Conservation (phyloP, 495 filamentous ascomycete species). For the Niebla homalea region DNA sequence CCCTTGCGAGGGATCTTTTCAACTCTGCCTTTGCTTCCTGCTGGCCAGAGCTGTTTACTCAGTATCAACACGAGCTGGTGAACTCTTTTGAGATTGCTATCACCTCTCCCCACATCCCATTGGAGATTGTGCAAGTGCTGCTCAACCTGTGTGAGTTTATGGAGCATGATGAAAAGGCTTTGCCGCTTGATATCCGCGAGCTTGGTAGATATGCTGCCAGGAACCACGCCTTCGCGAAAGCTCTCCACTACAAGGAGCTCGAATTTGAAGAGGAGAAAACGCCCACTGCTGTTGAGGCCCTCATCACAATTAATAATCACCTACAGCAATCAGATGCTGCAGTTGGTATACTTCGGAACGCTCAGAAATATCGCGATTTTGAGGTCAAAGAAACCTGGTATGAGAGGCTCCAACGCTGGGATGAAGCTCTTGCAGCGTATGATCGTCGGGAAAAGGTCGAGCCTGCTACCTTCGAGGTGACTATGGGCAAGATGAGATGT, state of each 20-base stretch:
- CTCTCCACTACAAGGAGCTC: slow-evolving; percentile 95
- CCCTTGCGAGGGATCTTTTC: slow-evolving; percentile 84
- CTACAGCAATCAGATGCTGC: slow-evolving; percentile 95
- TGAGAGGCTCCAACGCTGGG: slow-evolving; percentile 95
- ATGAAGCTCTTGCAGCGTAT: slow-evolving; percentile 90
- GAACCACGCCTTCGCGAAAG: slow-evolving; percentile 96
- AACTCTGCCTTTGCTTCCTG: slow-evolving; percentile 98
- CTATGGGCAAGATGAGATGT: slow-evolving; percentile 99
- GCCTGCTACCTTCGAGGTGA: slow-evolving; percentile 69
- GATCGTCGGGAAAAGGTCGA: slow-evolving; percentile 64
- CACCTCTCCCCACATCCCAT: slow-evolving; percentile 81
- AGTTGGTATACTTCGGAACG: slow-evolving; percentile 89
- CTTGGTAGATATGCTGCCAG: slow-evolving; percentile 85
- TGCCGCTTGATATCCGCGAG: slow-evolving; percentile 91
- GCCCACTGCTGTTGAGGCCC: slow-evolving; percentile 83
- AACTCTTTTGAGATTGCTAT: slow-evolving; percentile 90
- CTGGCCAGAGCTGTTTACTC: slow-evolving; percentile 94
- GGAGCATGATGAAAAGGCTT: slow-evolving; percentile 97
- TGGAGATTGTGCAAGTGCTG: slow-evolving; percentile 85
- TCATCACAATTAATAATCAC: slow-evolving; percentile 98
- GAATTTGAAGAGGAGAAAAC: slow-evolving; percentile 97
- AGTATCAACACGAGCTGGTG: slow-evolving; percentile 89
- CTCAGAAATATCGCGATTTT: slow-evolving; percentile 85
- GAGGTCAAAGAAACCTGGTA: slow-evolving; percentile 97
- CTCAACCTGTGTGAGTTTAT: slow-evolving; percentile 98